A percentile compares a stretch with the other conserved stretches of the same genome.
Evolutionary conservation across 1,284 basidiomycete genomes (phyloP).

Genomic region (Cutaneotrichosporon arboriforme): DNA sequence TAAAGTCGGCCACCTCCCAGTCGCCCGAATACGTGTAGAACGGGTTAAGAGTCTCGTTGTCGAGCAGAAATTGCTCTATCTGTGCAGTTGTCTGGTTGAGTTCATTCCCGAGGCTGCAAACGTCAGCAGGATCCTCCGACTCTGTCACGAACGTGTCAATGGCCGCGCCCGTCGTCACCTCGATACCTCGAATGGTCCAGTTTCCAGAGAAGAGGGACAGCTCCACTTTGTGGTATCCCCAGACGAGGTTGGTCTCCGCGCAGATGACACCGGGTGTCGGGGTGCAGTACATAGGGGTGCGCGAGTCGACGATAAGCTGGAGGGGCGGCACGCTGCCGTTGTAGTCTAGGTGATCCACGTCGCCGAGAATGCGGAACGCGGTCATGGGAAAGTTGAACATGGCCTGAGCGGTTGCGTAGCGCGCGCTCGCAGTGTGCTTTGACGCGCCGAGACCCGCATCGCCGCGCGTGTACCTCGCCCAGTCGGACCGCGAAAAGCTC

Average conservation of each 20-base stretch:
- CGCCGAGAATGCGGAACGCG: neutral
- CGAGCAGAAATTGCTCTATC: neutral
- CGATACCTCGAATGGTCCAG: neutral
- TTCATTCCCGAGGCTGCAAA: neutral
- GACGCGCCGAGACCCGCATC: constrained; percentile 1
- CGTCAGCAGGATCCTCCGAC: neutral
- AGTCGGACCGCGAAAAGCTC: neutral
- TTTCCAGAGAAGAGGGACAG: constrained; percentile 2
- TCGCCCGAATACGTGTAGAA: constrained; percentile 1
- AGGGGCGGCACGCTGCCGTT: neutral
- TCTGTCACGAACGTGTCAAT: constrained; percentile 1
- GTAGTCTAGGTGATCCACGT: neutral
- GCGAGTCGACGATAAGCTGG: constrained; percentile 6
- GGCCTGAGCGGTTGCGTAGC: neutral
- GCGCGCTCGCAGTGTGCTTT: neutral
- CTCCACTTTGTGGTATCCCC: constrained; percentile 8
- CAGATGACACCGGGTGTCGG: neutral
- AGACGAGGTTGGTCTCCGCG: neutral
- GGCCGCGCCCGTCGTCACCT: constrained; percentile 1
- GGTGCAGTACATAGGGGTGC: constrained; percentile 1
- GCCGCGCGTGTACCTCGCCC: constrained; percentile 1
- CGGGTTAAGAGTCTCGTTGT: neutral
- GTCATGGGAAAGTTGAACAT: constrained; percentile 7
- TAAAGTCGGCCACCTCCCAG: neutral
- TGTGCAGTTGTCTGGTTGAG: neutral